Evolutionary conservation across 305 asterid species (phyloP), one percentile per base, ranked within the genome.

Genomic region (Fraxinus sp.): DNA sequence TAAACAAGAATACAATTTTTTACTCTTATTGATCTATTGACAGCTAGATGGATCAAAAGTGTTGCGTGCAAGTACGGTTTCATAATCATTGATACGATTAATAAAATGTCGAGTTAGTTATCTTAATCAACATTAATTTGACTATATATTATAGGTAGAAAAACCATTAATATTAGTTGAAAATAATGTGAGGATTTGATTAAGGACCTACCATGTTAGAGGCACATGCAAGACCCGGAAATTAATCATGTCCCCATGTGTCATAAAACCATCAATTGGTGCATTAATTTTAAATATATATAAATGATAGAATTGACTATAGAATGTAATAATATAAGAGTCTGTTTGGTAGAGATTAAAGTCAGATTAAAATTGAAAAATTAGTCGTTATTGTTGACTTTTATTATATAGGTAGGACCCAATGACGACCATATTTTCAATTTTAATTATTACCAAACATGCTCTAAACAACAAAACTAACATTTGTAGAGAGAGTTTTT

Each of bases 401-500:
- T n/a, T n/a, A n/a, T n/a, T n/a, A n/a, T n/a, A n/a, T n/a, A n/a
- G n/a, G n/a, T n/a, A n/a, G n/a, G n/a, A n/a, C n/a, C n/a, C n/a
- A n/a, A n/a, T n/a, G n/a, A n/a, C n/a, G n/a, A n/a, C n/a, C n/a
- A n/a, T n/a, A n/a, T n/a, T n/a, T n/a, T n/a, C n/a, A n/a, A n/a
- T n/a, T n/a, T n/a, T n/a, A n/a, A n/a, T n/a, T n/a, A n/a, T n/a
- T n/a, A n/a, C n/a, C n/a, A n/a, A n/a, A n/a, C n/a, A n/a, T n/a
- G n/a, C n/a, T n/a, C n/a, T 28, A 28, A 28, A 1, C 0, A 28
- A 28, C 28, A 26, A 26, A 26, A 26, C 28, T 74, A 83, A 71
- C 24, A 8, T 57, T 57, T 18, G 22, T 82, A 81, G 81, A 80
- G 74, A 59, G 81, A 82, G 81, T 77, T 66, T 79, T 85, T 66